Conservation (phyloP, 176 grass and related monocot species). For the Phoenix dactylifera region DNA sequence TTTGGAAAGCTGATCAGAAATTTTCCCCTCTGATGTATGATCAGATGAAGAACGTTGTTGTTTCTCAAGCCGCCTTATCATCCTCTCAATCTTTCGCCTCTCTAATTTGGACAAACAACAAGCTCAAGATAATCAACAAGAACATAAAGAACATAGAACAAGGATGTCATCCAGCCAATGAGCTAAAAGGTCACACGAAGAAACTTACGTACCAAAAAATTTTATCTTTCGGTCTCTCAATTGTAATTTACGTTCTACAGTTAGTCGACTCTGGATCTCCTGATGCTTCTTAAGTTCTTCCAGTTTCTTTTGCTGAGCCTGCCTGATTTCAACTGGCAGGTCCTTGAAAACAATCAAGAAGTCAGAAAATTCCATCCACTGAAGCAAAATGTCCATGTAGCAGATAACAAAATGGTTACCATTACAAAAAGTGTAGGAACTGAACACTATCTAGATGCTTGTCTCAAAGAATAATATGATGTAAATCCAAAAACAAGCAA, state of each 20-base stretch:
- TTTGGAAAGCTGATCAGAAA: conserved; percentile 42
- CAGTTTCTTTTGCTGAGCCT: conserved; percentile 83
- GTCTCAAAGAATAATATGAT: too few relatives aligned
- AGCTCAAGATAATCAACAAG: conserved; percentile 11
- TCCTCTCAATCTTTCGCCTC: conserved; percentile 94
- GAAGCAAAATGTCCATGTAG: too few relatives aligned
- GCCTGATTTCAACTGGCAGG: conserved; percentile 69
- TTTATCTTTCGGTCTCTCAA: conserved; percentile 93
- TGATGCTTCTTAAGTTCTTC: conserved; percentile 89
- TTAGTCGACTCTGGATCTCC: conserved; percentile 64
- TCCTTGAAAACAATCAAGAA: conserved; percentile 38
- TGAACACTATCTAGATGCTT: too few relatives aligned
- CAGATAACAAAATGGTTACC: too few relatives aligned
- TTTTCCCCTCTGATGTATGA: conserved; percentile 37
- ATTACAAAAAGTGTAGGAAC: too few relatives aligned
- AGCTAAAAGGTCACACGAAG: not conserved
- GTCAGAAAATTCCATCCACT: too few relatives aligned
- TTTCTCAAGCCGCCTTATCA: conserved; percentile 91
- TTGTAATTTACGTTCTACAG: conserved; percentile 57
- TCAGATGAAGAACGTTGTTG: conserved; percentile 68
- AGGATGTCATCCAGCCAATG: conserved; percentile 3
- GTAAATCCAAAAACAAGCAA: too few relatives aligned
- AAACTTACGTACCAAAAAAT: conserved; percentile 56
- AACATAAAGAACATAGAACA: conserved; percentile 2
- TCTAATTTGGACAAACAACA: conserved; percentile 37